Percentiles rank a stretch among this genome's conserved stretches.
These are phyloP conservation scores for Phytophthora chlamydospora DNA, from an alignment of 352 stramenopile species.

Conservation along the genomic window DNA sequence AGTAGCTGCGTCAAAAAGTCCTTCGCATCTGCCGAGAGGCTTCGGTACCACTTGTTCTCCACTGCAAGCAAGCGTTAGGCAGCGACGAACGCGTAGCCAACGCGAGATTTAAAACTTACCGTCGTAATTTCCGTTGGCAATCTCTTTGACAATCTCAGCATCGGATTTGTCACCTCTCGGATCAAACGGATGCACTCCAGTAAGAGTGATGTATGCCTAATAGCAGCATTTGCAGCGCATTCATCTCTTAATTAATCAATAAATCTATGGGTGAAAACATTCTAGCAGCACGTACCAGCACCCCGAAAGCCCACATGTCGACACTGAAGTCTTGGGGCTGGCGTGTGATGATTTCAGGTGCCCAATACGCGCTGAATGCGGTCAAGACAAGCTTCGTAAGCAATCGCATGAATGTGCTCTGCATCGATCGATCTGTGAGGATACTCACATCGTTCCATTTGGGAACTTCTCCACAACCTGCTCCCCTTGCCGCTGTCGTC, in stretches of 20 bases:
- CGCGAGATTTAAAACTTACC: slow-evolving; percentile 29
- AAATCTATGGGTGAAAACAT: neutral
- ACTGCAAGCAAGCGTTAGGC: slow-evolving; percentile 33
- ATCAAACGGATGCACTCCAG: slow-evolving; percentile 79
- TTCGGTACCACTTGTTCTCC: slow-evolving; percentile 71
- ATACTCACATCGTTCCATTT: slow-evolving; percentile 69
- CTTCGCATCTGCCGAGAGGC: slow-evolving; percentile 63
- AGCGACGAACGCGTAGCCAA: no score
- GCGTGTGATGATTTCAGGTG: slow-evolving; percentile 75
- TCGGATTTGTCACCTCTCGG: slow-evolving; percentile 72
- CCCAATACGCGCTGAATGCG: slow-evolving; percentile 68
- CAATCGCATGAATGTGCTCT: neutral
- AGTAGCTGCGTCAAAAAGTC: slow-evolving; percentile 63
- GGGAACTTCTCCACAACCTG: slow-evolving; percentile 60
- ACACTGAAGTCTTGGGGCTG: slow-evolving; percentile 74
- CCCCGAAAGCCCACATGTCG: slow-evolving; percentile 85
- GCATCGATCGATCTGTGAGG: no score
- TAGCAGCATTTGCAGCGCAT: neutral
- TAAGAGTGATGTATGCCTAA: slow-evolving; percentile 78
- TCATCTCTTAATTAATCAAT: neutral
- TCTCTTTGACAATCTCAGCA: slow-evolving; percentile 68
- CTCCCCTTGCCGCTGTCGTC: slow-evolving; percentile 42
- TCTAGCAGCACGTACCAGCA: slow-evolving; percentile 45
- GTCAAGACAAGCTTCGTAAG: neutral
- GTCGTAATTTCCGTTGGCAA: slow-evolving; percentile 66